Evolutionary conservation across 345 rosid genomes (phyloP).

Genomic region (Gossypium mustelinum): DNA sequence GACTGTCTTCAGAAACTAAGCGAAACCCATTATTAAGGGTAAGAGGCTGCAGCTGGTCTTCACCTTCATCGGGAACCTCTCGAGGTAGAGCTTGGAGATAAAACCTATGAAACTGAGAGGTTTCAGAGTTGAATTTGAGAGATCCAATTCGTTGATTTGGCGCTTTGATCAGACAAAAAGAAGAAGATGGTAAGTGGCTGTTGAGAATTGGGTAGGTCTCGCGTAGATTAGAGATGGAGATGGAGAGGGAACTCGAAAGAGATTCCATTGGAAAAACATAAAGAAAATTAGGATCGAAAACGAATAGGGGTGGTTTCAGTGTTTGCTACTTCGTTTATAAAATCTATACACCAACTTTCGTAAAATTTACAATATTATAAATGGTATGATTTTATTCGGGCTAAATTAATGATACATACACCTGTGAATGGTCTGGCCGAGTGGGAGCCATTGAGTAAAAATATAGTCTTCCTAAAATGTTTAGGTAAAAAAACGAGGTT

Average conservation of each 20-base stretch:
- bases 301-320: neutral
- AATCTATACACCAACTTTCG: too few relatives aligned
- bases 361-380: too few relatives aligned
- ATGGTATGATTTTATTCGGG: too few relatives aligned
- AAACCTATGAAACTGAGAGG: slow-evolving; percentile 25
- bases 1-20: slow-evolving; percentile 35
- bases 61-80: slow-evolving; percentile 39
- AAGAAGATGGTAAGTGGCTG: slow-evolving; percentile 21
- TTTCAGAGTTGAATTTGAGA: slow-evolving; percentile 35
- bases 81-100: slow-evolving; percentile 40
- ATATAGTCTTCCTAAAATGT: too few relatives aligned
- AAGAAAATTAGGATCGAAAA: neutral
- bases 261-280: slow-evolving; percentile 45
- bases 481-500: too few relatives aligned
- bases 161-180: slow-evolving; percentile 20
- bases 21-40: slow-evolving; percentile 32
- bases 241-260: slow-evolving; percentile 30
- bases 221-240: slow-evolving; percentile 32
- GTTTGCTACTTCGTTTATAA: neutral
- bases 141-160: slow-evolving; percentile 33
- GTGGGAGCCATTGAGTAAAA: too few relatives aligned
- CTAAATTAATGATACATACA: too few relatives aligned
- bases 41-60: slow-evolving; percentile 27
- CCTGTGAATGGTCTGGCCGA: too few relatives aligned
- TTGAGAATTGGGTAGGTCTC: slow-evolving; percentile 22